Base-by-base conservation (phyloP, 2,329 filamentous ascomycete species). In the Talaromyces sp. region DNA sequence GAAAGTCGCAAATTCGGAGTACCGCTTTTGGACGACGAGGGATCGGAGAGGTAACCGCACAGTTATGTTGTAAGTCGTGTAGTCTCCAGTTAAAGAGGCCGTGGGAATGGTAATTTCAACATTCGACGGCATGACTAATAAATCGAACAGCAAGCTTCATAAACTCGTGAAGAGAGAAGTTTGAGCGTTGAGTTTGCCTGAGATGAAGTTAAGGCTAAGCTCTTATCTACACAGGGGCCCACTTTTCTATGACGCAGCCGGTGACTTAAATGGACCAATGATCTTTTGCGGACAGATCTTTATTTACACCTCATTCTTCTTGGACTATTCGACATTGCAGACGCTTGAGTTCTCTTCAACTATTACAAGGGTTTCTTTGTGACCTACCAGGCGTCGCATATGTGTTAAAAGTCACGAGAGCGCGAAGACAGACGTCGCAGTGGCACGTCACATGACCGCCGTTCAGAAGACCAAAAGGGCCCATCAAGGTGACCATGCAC, bases 1-100 rank as follows among this genome's bases (percentile, higher is more conserved):
- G 57, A 87, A 80, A 56, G 76, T 66, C 43, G 75, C 69, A 70
- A 87, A 87, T 70, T 87, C 84, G 53, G 82, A 84, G 75, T 86
- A 87, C 63, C 84, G 83, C 69, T 87, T 87, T 46, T 77, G 77
- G 57, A 85, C 71, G 43, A 78, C 82, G 63, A 82, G 81, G 51
- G 81, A 80, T 56, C 83, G 80, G 33, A 86, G 78, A 1, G 84
- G 84, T 19, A 86, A 80, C 41, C 83, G 80, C 63, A 87, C 77
- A 54, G 78, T 77, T 67, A 87, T 79, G 63, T 84, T 81, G 73
- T 87, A 87, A 64, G 81, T 68, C 0, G 84, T 86, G 72, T 81
- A 83, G 21, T 74, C 72, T 8, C 71, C 70, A n/a, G 78, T 75
- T 35, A 74, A 68, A 43, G 73, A 73, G 7, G 80, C 80, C 35